These are phyloP conservation scores for Alternaria incomplexa DNA, from an alignment of 2,329 filamentous ascomycete species.

Conservation along the genomic window DNA sequence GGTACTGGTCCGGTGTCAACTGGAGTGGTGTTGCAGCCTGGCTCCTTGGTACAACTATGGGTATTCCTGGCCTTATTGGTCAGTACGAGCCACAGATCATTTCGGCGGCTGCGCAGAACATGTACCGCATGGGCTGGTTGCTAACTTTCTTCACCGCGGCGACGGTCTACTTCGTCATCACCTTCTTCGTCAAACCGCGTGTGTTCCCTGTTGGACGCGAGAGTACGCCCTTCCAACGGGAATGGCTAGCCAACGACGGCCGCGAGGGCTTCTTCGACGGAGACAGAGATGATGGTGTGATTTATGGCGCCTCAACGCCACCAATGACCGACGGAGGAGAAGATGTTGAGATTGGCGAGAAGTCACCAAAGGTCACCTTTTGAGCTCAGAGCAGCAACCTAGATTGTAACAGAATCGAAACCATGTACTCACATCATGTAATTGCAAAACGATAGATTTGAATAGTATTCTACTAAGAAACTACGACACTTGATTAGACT, in stretches of 20 bases:
- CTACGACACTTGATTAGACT: neutral
- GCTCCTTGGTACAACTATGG: conserved; percentile 38
- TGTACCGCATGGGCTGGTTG: conserved; percentile 47
- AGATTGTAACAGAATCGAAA: neutral
- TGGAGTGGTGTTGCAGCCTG: conserved; percentile 40
- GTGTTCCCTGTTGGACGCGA: conserved; percentile 29
- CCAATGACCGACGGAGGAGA: conserved; percentile 17
- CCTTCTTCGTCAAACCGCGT: conserved; percentile 20
- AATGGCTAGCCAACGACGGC: conserved; percentile 33
- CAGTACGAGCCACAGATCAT: conserved; percentile 42
- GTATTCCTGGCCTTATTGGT: conserved; percentile 43
- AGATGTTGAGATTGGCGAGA: conserved; percentile 15
- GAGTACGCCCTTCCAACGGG: conserved; percentile 18
- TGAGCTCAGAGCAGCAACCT: neutral
- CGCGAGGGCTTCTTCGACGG: conserved; percentile 40
- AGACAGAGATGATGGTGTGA: conserved; percentile 25
- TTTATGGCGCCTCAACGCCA: conserved; percentile 19
- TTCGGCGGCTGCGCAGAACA: conserved; percentile 38
- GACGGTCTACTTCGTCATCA: conserved; percentile 33
- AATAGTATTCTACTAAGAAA: neutral
- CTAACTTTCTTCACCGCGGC: conserved; percentile 40
- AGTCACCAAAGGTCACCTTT: conserved; percentile 11
- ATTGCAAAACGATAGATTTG: neutral
- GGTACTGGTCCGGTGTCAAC: conserved; percentile 43
- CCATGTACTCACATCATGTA: neutral